Evolutionary conservation across 1,284 basidiomycete species (phyloP).

Genomic region (Ganoderma boninense): DNA sequence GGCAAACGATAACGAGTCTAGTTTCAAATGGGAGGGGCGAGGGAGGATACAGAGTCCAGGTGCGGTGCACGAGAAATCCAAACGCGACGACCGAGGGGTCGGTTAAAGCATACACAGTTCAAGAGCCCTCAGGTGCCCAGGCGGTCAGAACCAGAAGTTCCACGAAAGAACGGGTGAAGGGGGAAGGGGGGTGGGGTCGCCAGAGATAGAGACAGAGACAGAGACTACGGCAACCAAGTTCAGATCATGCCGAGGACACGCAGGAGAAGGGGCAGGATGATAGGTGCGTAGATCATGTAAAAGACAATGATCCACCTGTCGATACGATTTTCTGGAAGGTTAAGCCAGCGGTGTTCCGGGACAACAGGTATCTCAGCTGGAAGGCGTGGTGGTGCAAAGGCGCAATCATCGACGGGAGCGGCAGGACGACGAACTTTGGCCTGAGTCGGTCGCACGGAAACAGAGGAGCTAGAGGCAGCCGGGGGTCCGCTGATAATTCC

Average conservation of each 20-base stretch:
- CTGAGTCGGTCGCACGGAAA: background rate
- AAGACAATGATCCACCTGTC: background rate
- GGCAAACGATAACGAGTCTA: background rate
- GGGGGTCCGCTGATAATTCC: background rate
- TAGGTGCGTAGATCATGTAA: slow-evolving; percentile 4
- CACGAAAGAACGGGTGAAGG: background rate
- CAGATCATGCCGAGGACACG: slow-evolving; percentile 7
- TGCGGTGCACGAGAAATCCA: background rate
- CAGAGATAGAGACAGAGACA: too few species aligned
- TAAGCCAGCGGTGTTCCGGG: background rate
- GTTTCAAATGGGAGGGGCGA: background rate
- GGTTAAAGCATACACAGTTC: background rate
- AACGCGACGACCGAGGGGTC: background rate
- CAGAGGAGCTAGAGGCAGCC: background rate
- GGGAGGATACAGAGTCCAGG: background rate
- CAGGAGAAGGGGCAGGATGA: background rate
- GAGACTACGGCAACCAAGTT: background rate
- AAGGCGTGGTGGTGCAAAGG: background rate
- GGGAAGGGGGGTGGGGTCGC: background rate
- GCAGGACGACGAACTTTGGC: background rate
- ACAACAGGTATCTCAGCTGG: background rate
- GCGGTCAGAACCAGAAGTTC: background rate
- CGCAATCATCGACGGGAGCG: background rate
- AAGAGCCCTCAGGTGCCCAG: background rate
- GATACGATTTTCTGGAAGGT: slow-evolving; percentile 2